A percentile compares a stretch with the other conserved stretches of the same genome.
Evolutionary conservation across 2,329 filamentous ascomycete species (phyloP).

Genomic region (Cladophialophora chaetospira): DNA sequence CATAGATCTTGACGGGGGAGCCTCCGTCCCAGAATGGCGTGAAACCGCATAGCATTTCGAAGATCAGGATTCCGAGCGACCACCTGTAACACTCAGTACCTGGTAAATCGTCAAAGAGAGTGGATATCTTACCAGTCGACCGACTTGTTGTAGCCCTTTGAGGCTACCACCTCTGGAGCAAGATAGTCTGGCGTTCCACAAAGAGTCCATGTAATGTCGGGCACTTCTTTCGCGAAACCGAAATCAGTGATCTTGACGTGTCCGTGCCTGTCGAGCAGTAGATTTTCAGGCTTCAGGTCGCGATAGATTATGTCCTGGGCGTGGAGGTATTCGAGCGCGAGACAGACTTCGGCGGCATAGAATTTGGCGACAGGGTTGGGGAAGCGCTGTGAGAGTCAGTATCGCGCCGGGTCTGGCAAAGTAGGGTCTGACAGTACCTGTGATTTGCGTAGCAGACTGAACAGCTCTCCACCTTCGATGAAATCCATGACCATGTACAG

Average conservation of each 20-base stretch:
- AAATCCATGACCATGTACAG: constrained; percentile 99
- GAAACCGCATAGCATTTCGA: constrained; percentile 99
- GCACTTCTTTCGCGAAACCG: constrained; percentile 96
- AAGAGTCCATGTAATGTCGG: constrained; percentile 98
- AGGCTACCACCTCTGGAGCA: constrained; percentile 96
- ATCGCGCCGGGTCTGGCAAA: neutral
- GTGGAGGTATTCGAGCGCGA: constrained; percentile 94
- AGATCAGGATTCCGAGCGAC: constrained; percentile 97
- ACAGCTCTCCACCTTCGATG: constrained; percentile 96
- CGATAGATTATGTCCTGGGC: constrained; percentile 95
- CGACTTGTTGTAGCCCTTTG: constrained; percentile 99
- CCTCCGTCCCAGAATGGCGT: constrained; percentile 99
- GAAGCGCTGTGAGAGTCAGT: constrained; percentile 69
- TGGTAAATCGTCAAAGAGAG: constrained; percentile 4
- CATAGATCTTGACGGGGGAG: constrained; percentile 98
- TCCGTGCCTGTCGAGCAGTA: constrained; percentile 87
- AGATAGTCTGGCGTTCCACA: constrained; percentile 98
- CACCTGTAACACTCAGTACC: constrained; percentile 63
- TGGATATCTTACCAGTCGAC: constrained; percentile 82
- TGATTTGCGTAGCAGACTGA: constrained; percentile 91
- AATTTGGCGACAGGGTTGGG: constrained; percentile 99
- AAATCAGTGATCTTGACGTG: constrained; percentile 98
- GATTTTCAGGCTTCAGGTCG: constrained; percentile 92
- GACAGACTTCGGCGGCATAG: constrained; percentile 94
- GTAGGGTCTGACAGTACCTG: constrained; percentile 59